These are phyloP conservation scores for Sugiyamaella floridensis DNA, from an alignment of 805 yeast species.

Conservation along the genomic window DNA sequence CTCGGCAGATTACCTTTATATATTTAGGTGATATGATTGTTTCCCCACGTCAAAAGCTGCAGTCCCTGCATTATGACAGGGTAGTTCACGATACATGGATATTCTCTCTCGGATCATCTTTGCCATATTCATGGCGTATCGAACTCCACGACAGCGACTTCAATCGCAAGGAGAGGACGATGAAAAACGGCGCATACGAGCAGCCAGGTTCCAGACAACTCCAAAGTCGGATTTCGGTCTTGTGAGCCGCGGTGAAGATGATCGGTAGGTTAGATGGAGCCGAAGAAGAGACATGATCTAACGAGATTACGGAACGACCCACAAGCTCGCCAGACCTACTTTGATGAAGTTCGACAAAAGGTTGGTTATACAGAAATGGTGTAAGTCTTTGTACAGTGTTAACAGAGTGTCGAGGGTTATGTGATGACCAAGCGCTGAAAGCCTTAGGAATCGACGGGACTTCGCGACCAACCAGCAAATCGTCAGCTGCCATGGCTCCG, in stretches of 20 bases:
- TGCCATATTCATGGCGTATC: not conserved
- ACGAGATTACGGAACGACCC: conserved; percentile 10
- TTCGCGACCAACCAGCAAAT: not conserved
- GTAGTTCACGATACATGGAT: no score
- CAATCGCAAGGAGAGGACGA: not conserved
- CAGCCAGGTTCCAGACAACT: conserved; percentile 9
- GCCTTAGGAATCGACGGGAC: not conserved
- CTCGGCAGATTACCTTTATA: no score
- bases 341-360: conserved; percentile 1
- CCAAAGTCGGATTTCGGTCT: conserved; percentile 31
- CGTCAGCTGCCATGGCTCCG: not conserved
- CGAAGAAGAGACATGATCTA: no score
- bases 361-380: not conserved
- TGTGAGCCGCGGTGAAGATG: conserved; percentile 42
- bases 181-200: conserved; percentile 3
- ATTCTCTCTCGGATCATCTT: not conserved
- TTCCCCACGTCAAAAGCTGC: no score
- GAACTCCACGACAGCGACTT: not conserved
- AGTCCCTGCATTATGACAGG: no score
- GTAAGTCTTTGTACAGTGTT: not conserved
- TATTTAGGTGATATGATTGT: no score
- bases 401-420: not conserved
- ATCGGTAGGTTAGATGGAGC: conserved; percentile 2
- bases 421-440: not conserved
- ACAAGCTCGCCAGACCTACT: conserved; percentile 5